Conservation (phyloP, 305 asterid genomes). For the Fraxinus ornus region DNA sequence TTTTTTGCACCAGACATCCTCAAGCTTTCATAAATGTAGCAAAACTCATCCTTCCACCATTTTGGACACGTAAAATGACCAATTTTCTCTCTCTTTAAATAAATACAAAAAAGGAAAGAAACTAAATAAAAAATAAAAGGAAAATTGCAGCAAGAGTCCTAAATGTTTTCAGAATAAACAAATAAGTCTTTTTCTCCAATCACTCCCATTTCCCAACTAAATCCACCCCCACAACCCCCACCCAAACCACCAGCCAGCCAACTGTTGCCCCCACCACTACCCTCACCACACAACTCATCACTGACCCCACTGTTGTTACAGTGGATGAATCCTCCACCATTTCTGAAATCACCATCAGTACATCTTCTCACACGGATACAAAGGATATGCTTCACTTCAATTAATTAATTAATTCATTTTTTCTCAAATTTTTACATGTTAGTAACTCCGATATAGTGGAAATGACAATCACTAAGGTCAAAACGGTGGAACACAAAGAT, state of each 20-base stretch:
- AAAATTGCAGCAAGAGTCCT: background rate
- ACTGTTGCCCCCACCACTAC: background rate
- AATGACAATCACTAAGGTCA: constrained; percentile 26
- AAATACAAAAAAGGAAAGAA: background rate
- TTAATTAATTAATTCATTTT: background rate
- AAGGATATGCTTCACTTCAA: background rate
- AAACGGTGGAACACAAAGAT: constrained; percentile 36
- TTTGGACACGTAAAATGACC: background rate
- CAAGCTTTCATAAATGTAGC: background rate
- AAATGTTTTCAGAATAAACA: background rate
- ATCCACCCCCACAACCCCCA: background rate
- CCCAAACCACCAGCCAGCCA: background rate
- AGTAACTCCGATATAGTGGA: background rate
- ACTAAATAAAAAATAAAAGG: background rate
- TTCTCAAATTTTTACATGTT: background rate
- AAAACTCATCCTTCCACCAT: background rate
- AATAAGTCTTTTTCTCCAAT: background rate
- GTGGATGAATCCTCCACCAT: constrained; percentile 3
- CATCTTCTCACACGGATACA: constrained; percentile 7
- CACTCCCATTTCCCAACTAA: background rate
- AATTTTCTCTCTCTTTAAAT: background rate
- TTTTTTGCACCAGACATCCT: background rate
- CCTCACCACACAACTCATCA: background rate
- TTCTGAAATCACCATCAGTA: background rate
- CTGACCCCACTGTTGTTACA: background rate